Evolutionary conservation across 176 grass and related monocot genomes (phyloP), one percentile per base, ranked within the genome.

Genomic region (Hordeum marinum): DNA sequence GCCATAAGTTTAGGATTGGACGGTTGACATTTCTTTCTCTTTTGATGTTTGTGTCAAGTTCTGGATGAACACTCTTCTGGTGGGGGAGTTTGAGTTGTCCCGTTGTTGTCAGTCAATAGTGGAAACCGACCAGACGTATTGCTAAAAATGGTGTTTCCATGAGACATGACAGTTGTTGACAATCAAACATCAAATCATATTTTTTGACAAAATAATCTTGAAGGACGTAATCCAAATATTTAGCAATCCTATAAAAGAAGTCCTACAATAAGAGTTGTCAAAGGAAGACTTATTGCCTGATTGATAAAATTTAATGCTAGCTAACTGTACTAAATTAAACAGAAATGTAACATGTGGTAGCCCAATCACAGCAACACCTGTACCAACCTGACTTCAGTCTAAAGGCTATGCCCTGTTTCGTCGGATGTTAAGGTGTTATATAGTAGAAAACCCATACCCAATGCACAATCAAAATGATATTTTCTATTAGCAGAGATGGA

Each of bases 121-220:
- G 52, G 52, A 55, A 55, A 17, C 52, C 52, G 0, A 55, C 52
- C 0, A 21, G 52, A 18, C 18, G 2, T 8, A 21, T 55, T 7
- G 18, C 6, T 21, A 55, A 55, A 55, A 20, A 55, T 55, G 18
- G 52, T 55, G 52, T 55, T 55, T 18, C 21, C 52, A 55, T 18
- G 7, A 55, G 52, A 55, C 18, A 77, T 60, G 27, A 58, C 63
- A 78, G 79, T 62, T 54, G 15, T 52, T 65, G 24, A 45, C 60
- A 82, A 76, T 67, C 78, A 87, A 81, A 54, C 11, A 80, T 75
- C 43, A 21, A 80, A 13, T 65, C 35, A 15, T 73, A 63, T 35
- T 75, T 48, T 50, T 27, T 64, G 62, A 34, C 57, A 63, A 9
- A n/a, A 15, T 21, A 11, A 68, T 29, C n/a, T 75, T 60, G 18